Conservation (phyloP, 495 filamentous ascomycete genomes). For the Penicillium mononematosum region DNA sequence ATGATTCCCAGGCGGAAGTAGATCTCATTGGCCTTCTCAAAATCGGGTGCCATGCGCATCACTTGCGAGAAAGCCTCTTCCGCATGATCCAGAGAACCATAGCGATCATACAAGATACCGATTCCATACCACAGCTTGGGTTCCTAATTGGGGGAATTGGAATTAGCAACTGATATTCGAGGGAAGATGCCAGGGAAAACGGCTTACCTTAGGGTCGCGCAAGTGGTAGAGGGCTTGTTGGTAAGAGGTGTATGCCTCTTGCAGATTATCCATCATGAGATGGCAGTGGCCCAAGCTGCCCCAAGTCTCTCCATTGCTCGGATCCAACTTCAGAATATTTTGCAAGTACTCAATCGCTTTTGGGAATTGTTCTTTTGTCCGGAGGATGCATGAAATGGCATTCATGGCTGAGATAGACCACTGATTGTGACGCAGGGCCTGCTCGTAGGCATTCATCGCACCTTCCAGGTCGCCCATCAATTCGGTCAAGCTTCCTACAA, state of each 20-base stretch:
- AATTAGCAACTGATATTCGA: not conserved
- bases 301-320: conserved; percentile 91
- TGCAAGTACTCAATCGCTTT: conserved; percentile 93
- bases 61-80: conserved; percentile 99
- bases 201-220: conserved; percentile 84
- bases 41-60: conserved; percentile 97
- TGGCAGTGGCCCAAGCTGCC: conserved; percentile 94
- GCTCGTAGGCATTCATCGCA: conserved; percentile 83
- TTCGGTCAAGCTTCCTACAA: conserved; percentile 77
- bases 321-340: conserved; percentile 86
- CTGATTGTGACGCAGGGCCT: conserved; percentile 80
- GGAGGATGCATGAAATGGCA: conserved; percentile 83
- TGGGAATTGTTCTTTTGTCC: conserved; percentile 88
- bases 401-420: conserved; percentile 94
- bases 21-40: conserved; percentile 99
- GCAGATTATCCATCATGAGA: conserved; percentile 98
- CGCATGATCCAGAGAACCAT: conserved; percentile 94
- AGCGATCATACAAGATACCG: conserved; percentile 95
- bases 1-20: conserved; percentile 99
- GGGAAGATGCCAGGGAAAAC: not conserved
- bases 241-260: conserved; percentile 97
- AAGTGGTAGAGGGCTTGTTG: conserved; percentile 93
- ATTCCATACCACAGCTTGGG: conserved; percentile 99
- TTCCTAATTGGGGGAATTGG: conserved; percentile 57
- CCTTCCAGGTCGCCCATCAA: conserved; percentile 84